phyloP scores from a whole-genome alignment of 306 rosid species.

The Quercus berberidifolia region DNA sequence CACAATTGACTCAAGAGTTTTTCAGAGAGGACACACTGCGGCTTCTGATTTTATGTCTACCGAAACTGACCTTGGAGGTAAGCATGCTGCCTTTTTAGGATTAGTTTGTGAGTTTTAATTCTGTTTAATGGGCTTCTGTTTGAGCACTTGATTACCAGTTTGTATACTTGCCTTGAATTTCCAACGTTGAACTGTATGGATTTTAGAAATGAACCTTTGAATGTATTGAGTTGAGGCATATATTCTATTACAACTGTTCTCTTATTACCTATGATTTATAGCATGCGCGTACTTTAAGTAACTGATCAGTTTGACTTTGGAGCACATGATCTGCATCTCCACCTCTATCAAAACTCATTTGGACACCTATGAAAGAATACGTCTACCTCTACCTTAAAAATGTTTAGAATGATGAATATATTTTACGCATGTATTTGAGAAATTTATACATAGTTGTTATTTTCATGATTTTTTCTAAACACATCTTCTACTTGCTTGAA shows the following conservation, averaged over 20 bases:
- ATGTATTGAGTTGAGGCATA: background rate
- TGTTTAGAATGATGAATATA: too few relatives aligned
- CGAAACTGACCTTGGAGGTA: slow-evolving; percentile 96
- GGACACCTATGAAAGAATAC: too few relatives aligned
- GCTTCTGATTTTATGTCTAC: slow-evolving; percentile 69
- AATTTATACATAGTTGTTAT: background rate
- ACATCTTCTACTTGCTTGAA: background rate
- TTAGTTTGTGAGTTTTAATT: background rate
- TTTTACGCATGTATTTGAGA: background rate
- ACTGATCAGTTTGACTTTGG: too few relatives aligned
- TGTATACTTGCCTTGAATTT: too few relatives aligned
- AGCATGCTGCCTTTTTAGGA: background rate
- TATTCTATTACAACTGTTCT: slow-evolving; percentile 3
- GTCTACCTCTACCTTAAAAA: too few relatives aligned
- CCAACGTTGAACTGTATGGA: slow-evolving; percentile 7
- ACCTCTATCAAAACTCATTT: too few relatives aligned
- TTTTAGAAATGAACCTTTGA: background rate
- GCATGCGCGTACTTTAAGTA: too few relatives aligned
- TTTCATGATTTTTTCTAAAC: background rate
- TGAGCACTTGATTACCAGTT: too few relatives aligned
- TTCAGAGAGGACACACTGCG: slow-evolving; percentile 76
- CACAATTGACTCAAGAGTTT: slow-evolving; percentile 86
- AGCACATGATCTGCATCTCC: too few relatives aligned
- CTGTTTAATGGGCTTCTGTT: background rate
- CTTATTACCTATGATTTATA: slow-evolving; percentile 8